Evolutionary conservation across 768 basidiomycete genomes (phyloP).

Genomic region (Collybia nuda): DNA sequence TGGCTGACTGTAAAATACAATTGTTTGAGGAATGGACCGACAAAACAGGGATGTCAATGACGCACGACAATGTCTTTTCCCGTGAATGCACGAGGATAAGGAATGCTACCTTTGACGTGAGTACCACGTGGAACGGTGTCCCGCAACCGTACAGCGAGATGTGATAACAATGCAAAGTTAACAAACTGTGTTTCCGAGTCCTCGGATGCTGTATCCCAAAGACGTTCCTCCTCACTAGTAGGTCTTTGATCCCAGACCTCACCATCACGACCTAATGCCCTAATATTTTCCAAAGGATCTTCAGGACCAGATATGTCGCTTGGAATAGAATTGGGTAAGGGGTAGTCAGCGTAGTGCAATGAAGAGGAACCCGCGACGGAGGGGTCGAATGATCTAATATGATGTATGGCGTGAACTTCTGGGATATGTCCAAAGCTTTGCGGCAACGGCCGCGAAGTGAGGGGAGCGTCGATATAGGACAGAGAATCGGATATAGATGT

Average conservation of each 20-base stretch:
- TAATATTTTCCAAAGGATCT: no score
- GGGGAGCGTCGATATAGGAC: no score
- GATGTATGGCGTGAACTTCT: no score
- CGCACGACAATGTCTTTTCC: constrained; percentile 91
- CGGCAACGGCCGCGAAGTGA: neutral
- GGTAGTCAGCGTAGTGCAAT: no score
- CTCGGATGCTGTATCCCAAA: constrained; percentile 40
- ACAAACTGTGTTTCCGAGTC: constrained; percentile 81
- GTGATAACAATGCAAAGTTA: constrained; percentile 82
- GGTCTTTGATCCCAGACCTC: neutral
- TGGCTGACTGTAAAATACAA: constrained; percentile 62
- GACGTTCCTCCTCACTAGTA: constrained; percentile 41
- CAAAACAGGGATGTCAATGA: constrained; percentile 13
- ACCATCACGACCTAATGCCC: no score
- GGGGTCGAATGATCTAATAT: no score
- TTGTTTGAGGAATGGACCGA: neutral
- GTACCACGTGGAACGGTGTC: constrained; percentile 87
- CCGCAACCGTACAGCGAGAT: constrained; percentile 84
- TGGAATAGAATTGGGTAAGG: no score
- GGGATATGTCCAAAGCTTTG: neutral
- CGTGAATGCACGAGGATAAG: constrained; percentile 89
- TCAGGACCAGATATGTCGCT: no score
- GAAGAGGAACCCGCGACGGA: no score
- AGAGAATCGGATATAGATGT: no score
- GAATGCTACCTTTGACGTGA: constrained; percentile 94